These are phyloP conservation scores for Nicotiana obtusifolia DNA, from an alignment of 257 asterid species.

Conservation along the genomic window DNA sequence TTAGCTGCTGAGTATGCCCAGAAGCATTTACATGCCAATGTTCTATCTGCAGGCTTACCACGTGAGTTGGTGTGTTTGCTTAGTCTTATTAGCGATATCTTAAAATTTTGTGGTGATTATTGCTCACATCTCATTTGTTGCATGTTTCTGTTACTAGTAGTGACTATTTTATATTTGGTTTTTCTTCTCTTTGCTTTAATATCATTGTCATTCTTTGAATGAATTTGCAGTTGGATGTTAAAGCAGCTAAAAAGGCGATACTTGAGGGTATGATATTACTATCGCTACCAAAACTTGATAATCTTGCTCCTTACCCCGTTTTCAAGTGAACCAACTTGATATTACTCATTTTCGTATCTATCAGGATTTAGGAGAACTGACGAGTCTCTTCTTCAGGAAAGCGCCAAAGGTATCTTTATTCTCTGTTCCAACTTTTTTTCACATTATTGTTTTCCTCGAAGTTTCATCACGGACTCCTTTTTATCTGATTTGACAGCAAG, in stretches of 20 bases:
- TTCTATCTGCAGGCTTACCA: slow-evolving; percentile 91
- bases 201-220: slow-evolving; percentile 8
- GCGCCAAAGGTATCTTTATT: slow-evolving; percentile 51
- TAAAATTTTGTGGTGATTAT: slow-evolving; percentile 16
- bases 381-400: slow-evolving; percentile 73
- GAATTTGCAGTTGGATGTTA: slow-evolving; percentile 73
- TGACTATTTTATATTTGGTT: slow-evolving; percentile 1
- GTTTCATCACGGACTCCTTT: not conserved
- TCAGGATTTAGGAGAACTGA: slow-evolving; percentile 76
- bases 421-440: not conserved
- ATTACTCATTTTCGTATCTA: not conserved
- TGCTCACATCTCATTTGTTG: slow-evolving; percentile 10
- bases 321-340: not conserved
- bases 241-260: slow-evolving; percentile 73
- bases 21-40: slow-evolving; percentile 77
- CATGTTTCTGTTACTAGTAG: not conserved
- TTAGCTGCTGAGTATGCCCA: slow-evolving; percentile 81
- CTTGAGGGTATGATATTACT: slow-evolving; percentile 48
- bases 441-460: not conserved
- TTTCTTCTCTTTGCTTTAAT: not conserved
- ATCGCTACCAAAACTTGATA: not conserved
- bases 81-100: slow-evolving; percentile 17
- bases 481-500: slow-evolving; percentile 6
- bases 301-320: not conserved
- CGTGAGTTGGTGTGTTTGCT: slow-evolving; percentile 99